phyloP scores from a whole-genome alignment of 352 stramenopile genomes.

The Poterioochromonas sp. region DNA sequence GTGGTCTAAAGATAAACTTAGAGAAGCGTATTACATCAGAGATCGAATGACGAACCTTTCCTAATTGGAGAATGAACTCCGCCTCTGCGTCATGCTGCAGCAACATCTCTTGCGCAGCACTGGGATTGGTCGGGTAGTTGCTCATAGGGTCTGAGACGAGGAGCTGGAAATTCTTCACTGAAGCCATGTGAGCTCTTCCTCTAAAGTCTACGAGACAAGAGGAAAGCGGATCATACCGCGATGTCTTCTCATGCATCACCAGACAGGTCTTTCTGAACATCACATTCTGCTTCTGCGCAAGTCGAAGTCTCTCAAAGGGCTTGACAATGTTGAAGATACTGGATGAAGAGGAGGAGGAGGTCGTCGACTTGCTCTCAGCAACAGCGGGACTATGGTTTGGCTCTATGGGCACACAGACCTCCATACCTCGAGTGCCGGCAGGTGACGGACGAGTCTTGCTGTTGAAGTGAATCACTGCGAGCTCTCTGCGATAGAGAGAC shows the following conservation, averaged over 20 bases:
- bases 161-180: conserved; percentile 82
- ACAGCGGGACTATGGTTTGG: not conserved
- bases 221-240: conserved; percentile 67
- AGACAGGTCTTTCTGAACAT: not conserved
- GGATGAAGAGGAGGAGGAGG: not conserved
- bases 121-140: not conserved
- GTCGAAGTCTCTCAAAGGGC: not conserved
- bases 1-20: too few species aligned
- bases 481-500: conserved; percentile 9
- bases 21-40: too few species aligned
- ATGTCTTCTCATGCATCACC: conserved; percentile 13
- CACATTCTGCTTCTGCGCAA: not conserved
- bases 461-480: conserved; percentile 20
- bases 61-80: not conserved
- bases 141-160: conserved; percentile 55
- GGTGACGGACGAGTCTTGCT: not conserved
- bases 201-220: conserved; percentile 81
- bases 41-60: conserved; percentile 15
- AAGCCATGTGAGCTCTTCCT: conserved; percentile 69
- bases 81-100: not conserved
- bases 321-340: not conserved
- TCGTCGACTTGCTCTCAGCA: not conserved
- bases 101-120: not conserved
- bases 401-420: not conserved
- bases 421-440: not conserved